A percentile compares a stretch with the other conserved stretches of the same genome.
phyloP scores from a whole-genome alignment of 805 yeast genomes.

The Yarrowia sp. region DNA sequence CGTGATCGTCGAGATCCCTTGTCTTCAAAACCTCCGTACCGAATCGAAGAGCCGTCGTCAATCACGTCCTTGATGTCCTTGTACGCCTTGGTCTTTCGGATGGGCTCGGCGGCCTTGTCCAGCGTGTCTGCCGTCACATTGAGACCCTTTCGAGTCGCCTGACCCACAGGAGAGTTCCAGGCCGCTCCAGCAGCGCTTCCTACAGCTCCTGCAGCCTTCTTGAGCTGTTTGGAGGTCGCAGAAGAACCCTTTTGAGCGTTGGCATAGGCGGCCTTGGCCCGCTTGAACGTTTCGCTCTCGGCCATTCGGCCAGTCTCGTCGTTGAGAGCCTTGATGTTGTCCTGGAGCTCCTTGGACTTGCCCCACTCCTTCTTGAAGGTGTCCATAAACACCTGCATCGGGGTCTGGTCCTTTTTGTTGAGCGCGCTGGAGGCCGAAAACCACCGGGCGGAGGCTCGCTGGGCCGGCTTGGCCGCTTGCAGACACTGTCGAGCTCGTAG shows the following conservation, averaged over 20 bases:
- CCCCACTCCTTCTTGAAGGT: constrained; percentile 90
- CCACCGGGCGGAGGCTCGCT: not conserved
- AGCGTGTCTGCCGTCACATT: constrained; percentile 75
- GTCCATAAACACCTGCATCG: constrained; percentile 87
- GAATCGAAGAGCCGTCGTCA: constrained; percentile 83
- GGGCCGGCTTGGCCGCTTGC: not conserved
- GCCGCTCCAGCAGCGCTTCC: constrained; percentile 87
- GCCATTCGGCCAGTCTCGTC: constrained; percentile 94
- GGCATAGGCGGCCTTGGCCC: constrained; percentile 88
- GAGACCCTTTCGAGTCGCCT: constrained; percentile 83
- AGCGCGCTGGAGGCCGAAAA: not conserved
- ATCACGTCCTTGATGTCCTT: constrained; percentile 84
- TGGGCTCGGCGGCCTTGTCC: constrained; percentile 86
- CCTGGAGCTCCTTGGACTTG: constrained; percentile 83
- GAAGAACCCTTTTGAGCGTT: constrained; percentile 70
- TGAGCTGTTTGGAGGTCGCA: constrained; percentile 68
- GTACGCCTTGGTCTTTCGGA: constrained; percentile 82
- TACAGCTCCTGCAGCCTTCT: constrained; percentile 89
- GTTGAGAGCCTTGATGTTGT: constrained; percentile 87
- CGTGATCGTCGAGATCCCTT: constrained; percentile 76
- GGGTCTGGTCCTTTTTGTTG: constrained; percentile 40
- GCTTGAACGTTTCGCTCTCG: constrained; percentile 88
- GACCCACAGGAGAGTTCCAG: constrained; percentile 94
- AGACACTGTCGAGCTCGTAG: constrained; percentile 23
- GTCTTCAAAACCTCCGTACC: constrained; percentile 88